These are phyloP conservation scores for Fusarium sp. DNA, from an alignment of 2,329 filamentous ascomycete genomes.

Conservation along the genomic window DNA sequence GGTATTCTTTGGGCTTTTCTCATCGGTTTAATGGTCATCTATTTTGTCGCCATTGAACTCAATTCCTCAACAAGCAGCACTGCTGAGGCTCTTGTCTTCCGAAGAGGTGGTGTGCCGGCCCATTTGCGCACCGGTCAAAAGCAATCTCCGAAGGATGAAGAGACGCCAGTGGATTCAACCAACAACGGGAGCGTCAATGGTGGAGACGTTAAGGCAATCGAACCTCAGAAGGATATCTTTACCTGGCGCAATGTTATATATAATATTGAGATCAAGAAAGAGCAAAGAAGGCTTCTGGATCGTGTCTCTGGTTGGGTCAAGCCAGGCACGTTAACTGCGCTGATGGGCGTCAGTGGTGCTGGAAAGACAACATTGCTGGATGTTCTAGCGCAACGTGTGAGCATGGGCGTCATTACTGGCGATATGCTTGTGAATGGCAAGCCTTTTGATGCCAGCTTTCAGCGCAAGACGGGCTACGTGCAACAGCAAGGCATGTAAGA, in stretches of 20 bases:
- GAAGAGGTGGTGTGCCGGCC: conserved; percentile 60
- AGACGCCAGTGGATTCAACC: conserved; percentile 2
- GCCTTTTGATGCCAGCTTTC: conserved; percentile 65
- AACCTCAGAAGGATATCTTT: conserved; percentile 69
- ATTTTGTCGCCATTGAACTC: conserved; percentile 72
- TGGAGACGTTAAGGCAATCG: conserved; percentile 42
- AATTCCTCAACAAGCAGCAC: conserved; percentile 71
- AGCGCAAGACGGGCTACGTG: conserved; percentile 73
- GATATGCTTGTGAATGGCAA: conserved; percentile 73
- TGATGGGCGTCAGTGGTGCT: conserved; percentile 70
- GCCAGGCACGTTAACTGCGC: conserved; percentile 84
- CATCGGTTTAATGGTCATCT: conserved; percentile 69
- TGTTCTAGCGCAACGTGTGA: conserved; percentile 59
- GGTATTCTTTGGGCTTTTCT: conserved; percentile 74
- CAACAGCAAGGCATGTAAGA: conserved; percentile 65
- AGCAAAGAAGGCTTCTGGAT: conserved; percentile 77
- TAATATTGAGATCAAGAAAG: conserved; percentile 75
- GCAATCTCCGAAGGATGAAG: too few relatives aligned
- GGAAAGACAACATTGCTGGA: conserved; percentile 57
- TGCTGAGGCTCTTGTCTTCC: conserved; percentile 77
- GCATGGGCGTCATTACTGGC: conserved; percentile 70
- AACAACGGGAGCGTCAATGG: conserved; percentile 39
- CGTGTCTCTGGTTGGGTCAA: conserved; percentile 90
- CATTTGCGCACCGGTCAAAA: conserved; percentile 40
- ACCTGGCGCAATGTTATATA: conserved; percentile 82